Percentiles rank a stretch among this genome's conserved stretches.
Conservation (phyloP, 129 eudicot genomes). For the Centella asiatica region DNA sequence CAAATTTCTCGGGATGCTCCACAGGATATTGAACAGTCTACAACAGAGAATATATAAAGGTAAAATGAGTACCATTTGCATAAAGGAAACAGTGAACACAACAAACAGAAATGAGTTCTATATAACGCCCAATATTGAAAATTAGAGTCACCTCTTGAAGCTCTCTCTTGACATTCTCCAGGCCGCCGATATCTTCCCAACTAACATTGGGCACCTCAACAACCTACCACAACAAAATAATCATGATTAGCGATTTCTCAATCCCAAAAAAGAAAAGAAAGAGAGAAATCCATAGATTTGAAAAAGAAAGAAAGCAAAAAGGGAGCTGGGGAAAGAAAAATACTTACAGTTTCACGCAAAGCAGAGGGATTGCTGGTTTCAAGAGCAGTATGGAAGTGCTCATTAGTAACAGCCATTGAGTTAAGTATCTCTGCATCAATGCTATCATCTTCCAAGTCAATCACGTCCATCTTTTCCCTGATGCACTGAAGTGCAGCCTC, state of each 20-base stretch:
- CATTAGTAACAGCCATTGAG: constrained; percentile 58
- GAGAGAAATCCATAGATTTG: not conserved
- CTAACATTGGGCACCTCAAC: constrained; percentile 75
- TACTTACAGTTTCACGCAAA: constrained; percentile 53
- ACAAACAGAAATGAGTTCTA: not conserved
- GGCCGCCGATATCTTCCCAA: constrained; percentile 73
- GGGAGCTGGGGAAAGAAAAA: not conserved
- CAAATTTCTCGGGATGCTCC: constrained; percentile 94
- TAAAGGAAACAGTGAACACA: not conserved
- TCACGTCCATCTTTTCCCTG: constrained; percentile 67
- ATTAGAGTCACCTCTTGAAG: constrained; percentile 53
- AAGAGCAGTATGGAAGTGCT: constrained; percentile 62
- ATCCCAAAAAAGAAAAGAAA: not conserved
- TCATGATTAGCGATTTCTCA: not conserved
- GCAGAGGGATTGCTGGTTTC: constrained; percentile 68
- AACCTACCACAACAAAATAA: constrained; percentile 21
- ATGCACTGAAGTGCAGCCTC: constrained; percentile 75
- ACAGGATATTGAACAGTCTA: constrained; percentile 97
- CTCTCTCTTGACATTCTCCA: constrained; percentile 86
- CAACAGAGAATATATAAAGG: constrained; percentile 3
- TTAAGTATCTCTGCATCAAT: constrained; percentile 68
- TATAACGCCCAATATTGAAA: not conserved
- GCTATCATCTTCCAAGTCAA: constrained; percentile 58
- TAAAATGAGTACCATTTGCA: not conserved
- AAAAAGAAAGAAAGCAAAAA: not conserved